Base-by-base conservation (phyloP, 306 rosid genomes). In the Myrica gale region DNA sequence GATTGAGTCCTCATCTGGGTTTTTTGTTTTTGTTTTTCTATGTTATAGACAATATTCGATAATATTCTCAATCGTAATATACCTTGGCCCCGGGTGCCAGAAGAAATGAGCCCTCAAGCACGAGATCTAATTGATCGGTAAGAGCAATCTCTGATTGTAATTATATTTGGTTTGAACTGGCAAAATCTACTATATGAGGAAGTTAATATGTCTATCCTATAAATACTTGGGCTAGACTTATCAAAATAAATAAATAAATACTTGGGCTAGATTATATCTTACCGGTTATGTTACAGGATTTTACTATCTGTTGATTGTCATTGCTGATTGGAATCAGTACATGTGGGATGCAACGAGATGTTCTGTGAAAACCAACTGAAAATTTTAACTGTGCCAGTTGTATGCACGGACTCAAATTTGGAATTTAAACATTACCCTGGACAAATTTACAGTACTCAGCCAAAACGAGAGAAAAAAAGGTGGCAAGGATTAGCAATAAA, bases 71-170 rank as follows among this genome's bases (percentile, higher is more conserved):
- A 95, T 72, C 84, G 99, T 46, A 88, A 95, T 69, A 85, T 95
- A 83, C 99, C 99, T 56, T 95, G 99, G 99, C 99, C 99, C 68
- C 80, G 81, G 55, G 89, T 84, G 69, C 92, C 90, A 61, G 92
- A 86, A 67, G 99, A 95, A 81, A 88, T 95, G 99, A 92, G 99
- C 77, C 80, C 75, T 74, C 97, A 90, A 87, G 93, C 99, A 63
- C 85, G 70, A 56, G 97, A 95, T 89, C 90, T 95, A 77, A 89
- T 95, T 85, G 92, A 95, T 76, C 84, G 91, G 99, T 95, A 85
- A 87, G 89, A 58, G 74, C 74, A 61, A 44, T 72, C 71, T 69
- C 44, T 6, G 10, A 17, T n/a, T 74, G 60, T 74, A 39, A 74
- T 32, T 32, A 52, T 70, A 76, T 75, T 73, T 81, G 32, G 53